A percentile compares a stretch with the other conserved stretches of the same genome.
Evolutionary conservation across 257 asterid genomes (phyloP).

Genomic region (Nicotiana paniculata): DNA sequence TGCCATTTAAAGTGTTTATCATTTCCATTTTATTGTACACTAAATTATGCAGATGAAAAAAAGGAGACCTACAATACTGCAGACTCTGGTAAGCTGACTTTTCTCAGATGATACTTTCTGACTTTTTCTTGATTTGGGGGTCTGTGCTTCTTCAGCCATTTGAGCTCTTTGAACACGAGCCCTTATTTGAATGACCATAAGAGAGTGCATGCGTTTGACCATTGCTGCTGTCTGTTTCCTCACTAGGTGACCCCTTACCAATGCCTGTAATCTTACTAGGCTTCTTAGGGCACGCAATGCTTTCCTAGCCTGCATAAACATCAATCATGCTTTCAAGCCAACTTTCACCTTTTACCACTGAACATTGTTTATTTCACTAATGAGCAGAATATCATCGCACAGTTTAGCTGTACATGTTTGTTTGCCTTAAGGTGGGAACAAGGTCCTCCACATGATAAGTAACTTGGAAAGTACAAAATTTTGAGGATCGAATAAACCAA

Average conservation of each 20-base stretch:
- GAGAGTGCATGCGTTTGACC: constrained; percentile 52
- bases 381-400: neutral
- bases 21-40: neutral
- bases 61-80: constrained; percentile 22
- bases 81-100: constrained; percentile 17
- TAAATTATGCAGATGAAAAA: neutral
- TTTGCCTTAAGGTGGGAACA: neutral
- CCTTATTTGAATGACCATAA: constrained; percentile 60
- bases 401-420: neutral
- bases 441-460: neutral
- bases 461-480: neutral
- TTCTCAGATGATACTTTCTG: constrained; percentile 21
- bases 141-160: constrained; percentile 32
- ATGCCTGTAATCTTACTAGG: constrained; percentile 72
- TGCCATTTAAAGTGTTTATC: constrained; percentile 13
- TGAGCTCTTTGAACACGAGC: constrained; percentile 57
- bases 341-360: neutral
- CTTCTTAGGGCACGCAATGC: constrained; percentile 63
- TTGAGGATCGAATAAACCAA: neutral
- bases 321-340: neutral
- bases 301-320: constrained; percentile 57
- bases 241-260: constrained; percentile 68
- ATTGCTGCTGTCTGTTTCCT: constrained; percentile 52
- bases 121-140: constrained; percentile 16
- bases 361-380: neutral